Evolutionary conservation across 192 early-diverging fungal species (phyloP), one percentile per base, ranked within the genome.

Genomic region (Coemansia sp.): DNA sequence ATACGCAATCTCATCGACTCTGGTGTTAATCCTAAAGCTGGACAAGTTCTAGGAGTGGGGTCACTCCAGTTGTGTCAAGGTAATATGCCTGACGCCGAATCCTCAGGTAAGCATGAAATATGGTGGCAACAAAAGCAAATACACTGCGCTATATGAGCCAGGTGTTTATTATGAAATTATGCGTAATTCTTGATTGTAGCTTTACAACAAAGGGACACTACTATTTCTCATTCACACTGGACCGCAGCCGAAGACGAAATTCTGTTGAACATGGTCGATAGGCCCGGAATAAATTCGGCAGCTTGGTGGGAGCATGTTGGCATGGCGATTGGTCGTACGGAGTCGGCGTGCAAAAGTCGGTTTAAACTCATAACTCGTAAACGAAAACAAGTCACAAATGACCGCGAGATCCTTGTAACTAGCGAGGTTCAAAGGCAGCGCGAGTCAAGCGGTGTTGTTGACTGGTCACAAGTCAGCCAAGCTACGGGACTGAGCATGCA

Each of bases 391-490:
- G 43, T 18, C 11, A 18, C 16, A 2, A 15, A 44, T 11, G 43
- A 44, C 15, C 16, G 15, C 16, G 43, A 16, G 16, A 44, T 12
- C 43, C 8, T 13, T 16, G 43, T 44, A 15, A 44, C 43, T 44
- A 44, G 43, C 43, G 43, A 44, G 16, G 43, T 18, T 16, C 15
- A 44, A 18, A 44, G 8, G 8, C 15, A 16, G 11, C 4, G 1
- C 43, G 11, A 44, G 43, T 44, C 16, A 18, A 44, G 43, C 43
- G 43, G 43, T 33, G 18, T 15, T 10, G 60, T 73, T 15, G 72
- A 67, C 22, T 73, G 72, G 72, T 20, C 36, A 2, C 10, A 41
- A 18, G 43, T 16, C 16, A 44, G 43, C 5, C 43, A 44, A 18
- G 16, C 43, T 4, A 44, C 43, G 11, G 43, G 43, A 15, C 11